phyloP scores from a whole-genome alignment of 371 early-diverging fungal species.

The Apophysomyces sp. region DNA sequence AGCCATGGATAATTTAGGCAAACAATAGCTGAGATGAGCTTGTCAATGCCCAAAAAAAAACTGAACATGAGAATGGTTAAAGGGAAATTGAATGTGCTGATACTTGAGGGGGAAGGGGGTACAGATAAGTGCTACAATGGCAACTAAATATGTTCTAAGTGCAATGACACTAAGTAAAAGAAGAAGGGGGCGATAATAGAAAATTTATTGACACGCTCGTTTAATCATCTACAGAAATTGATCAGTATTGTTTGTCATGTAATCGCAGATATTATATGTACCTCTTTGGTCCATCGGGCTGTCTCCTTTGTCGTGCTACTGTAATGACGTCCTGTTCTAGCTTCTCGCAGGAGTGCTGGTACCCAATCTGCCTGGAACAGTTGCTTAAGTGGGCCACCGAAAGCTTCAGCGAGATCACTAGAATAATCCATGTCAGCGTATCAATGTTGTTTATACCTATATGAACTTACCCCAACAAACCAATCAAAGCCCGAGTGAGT shows the following conservation, averaged over 20 bases:
- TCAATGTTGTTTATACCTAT: not conserved
- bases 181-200: not conserved
- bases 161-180: conserved; percentile 1
- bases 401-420: conserved; percentile 76
- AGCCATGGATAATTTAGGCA: too few relatives aligned
- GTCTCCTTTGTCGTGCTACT: conserved; percentile 68
- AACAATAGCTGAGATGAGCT: too few relatives aligned
- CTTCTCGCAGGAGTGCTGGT: conserved; percentile 65
- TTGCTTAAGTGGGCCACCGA: conserved; percentile 70
- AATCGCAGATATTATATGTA: conserved; percentile 7
- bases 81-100: conserved; percentile 4
- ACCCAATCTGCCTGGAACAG: conserved; percentile 69
- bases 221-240: conserved; percentile 10
- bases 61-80: not conserved
- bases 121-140: conserved; percentile 3
- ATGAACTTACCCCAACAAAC: conserved; percentile 70
- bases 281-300: conserved; percentile 81
- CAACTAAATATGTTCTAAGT: conserved; percentile 2
- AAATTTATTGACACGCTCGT: conserved; percentile 10
- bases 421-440: not conserved
- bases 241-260: not conserved
- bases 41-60: not conserved
- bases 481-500: conserved; percentile 74
- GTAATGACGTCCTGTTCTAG: conserved; percentile 65
- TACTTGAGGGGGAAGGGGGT: not conserved